Evolutionary conservation across 495 filamentous ascomycete genomes (phyloP).

Genomic region (Tuber umbilicatum): DNA sequence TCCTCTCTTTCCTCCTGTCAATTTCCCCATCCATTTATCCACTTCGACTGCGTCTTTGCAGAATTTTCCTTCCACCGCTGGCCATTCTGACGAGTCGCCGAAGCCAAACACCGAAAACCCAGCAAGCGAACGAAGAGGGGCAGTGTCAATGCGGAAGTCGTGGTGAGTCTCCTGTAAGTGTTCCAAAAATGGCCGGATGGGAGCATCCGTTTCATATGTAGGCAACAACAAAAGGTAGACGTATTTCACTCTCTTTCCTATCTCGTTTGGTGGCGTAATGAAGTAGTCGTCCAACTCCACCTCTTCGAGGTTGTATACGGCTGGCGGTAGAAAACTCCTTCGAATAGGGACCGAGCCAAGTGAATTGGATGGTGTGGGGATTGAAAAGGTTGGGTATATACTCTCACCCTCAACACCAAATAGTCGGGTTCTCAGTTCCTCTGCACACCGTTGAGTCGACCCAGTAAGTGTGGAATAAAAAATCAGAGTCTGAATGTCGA

Average conservation of each 20-base stretch:
- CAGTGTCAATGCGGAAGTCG: slow-evolving; percentile 91
- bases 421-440: slow-evolving; percentile 47
- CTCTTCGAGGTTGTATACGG: slow-evolving; percentile 72
- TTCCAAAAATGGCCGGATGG: slow-evolving; percentile 70
- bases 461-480: slow-evolving; percentile 84
- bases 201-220: slow-evolving; percentile 85
- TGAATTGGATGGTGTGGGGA: slow-evolving; percentile 42
- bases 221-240: slow-evolving; percentile 81
- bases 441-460: slow-evolving; percentile 63
- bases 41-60: slow-evolving; percentile 82
- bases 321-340: slow-evolving; percentile 51
- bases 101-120: slow-evolving; percentile 93
- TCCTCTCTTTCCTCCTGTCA: slow-evolving; percentile 66
- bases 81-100: slow-evolving; percentile 86
- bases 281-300: slow-evolving; percentile 91
- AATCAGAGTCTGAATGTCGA: slow-evolving; percentile 65
- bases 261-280: slow-evolving; percentile 52
- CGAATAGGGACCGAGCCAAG: slow-evolving; percentile 25
- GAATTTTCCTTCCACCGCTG: slow-evolving; percentile 79
- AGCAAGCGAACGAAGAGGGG: slow-evolving; percentile 64
- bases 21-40: slow-evolving; percentile 90
- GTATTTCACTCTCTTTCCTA: slow-evolving; percentile 48
- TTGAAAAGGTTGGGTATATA: slow-evolving; percentile 34
- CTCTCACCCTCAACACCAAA: slow-evolving; percentile 28
- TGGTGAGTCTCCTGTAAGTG: slow-evolving; percentile 86